Evolutionary conservation across 192 early-diverging fungal species (phyloP), one percentile per base, ranked within the genome.

Genomic region (Coemansia biformis): DNA sequence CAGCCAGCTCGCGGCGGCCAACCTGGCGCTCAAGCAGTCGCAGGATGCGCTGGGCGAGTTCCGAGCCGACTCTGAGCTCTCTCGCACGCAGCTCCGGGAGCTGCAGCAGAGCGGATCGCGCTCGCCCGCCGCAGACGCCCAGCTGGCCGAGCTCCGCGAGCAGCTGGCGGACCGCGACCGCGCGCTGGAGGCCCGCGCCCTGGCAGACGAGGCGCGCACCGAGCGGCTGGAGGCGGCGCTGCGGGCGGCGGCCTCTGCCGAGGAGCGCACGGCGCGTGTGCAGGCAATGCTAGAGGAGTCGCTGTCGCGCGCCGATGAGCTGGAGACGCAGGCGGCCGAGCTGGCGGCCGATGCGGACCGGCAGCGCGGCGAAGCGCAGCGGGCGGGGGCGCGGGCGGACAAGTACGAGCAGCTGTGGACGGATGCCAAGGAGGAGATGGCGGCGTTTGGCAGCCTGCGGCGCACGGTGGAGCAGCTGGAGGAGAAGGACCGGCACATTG

Each of bases 321-420:
- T 63, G 10, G 47, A 43, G 33, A 23, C 55, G 10, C 31, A 36
- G 14, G 38, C 36, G 0, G 44, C 50, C 15, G 63, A 54, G 24
- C 54, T 66, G 9, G 29, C 49, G 5, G 48, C 59, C 7, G 45
- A 42, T 4, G 39, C 42, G 2, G 60, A 71, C 17, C 34, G 44
- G 19, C 68, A 60, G 56, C 48, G 46, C 9, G 42, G 24, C n/a
- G 46, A 59, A 18, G 47, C 61, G 8, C 48, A 56, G 53, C 52
- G 54, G 1, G 19, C 46, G 1, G 44, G 45, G 2, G 60, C 66
- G 38, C 58, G 58, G 3, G 63, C 63, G 0, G 38, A 42, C 0
- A 36, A 62, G 46, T 62, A 54, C 38, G 70, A 74, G 56, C 70
- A 62, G 49, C 54, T 74, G 46, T 74, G 63, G 63, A 32, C 36